Evolutionary conservation across 1,139 yeast species (phyloP).

Genomic region (Pichia sp.): DNA sequence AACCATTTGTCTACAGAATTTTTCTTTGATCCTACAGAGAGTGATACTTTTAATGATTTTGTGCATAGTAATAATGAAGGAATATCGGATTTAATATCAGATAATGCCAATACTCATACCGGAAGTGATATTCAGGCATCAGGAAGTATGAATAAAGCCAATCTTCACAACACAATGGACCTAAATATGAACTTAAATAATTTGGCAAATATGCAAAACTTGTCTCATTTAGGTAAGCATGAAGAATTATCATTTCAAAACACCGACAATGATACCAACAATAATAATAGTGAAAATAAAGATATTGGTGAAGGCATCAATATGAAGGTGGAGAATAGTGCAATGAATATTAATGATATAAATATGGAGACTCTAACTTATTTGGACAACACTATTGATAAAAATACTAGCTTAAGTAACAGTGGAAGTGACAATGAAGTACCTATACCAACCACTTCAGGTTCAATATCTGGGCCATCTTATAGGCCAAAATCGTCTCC

Average conservation of each 20-base stretch:
- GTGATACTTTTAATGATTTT: conserved; percentile 5
- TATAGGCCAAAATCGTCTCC: conserved; percentile 11
- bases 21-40: conserved; percentile 3
- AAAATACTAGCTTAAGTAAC: neutral
- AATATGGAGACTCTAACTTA: neutral
- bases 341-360: neutral
- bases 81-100: neutral
- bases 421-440: neutral
- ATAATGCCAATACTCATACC: neutral
- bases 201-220: too few species aligned
- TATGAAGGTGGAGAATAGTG: neutral
- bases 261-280: too few species aligned
- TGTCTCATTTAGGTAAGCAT: too few species aligned
- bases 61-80: neutral
- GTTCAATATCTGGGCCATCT: too few species aligned
- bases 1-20: neutral
- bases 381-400: neutral
- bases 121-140: too few species aligned
- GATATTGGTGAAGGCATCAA: conserved; percentile 3
- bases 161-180: too few species aligned
- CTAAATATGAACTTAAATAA: too few species aligned
- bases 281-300: neutral
- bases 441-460: conserved; percentile 1
- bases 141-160: too few species aligned
- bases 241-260: too few species aligned